Percentiles rank a stretch among this genome's conserved stretches.
phyloP scores from a whole-genome alignment of 1,139 yeast genomes.

The Kazachstania sp. region DNA sequence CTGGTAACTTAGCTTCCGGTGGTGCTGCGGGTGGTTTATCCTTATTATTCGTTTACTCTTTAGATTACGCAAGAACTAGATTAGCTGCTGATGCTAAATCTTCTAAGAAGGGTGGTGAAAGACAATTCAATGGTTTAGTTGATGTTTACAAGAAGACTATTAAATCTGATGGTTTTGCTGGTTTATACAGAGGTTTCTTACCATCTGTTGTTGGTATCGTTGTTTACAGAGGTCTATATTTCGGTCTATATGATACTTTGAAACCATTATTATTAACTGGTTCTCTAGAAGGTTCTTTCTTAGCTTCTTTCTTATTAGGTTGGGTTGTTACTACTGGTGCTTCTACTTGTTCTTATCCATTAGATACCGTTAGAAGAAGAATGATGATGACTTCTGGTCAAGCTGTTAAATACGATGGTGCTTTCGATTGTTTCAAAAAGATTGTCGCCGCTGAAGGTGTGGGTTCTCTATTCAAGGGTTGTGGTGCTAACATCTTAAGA shows the following conservation, averaged over 20 bases:
- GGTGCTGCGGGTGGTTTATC: constrained; percentile 11
- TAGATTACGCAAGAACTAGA: constrained; percentile 11
- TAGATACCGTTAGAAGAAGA: constrained; percentile 16
- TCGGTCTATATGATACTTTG: constrained; percentile 13
- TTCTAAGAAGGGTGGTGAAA: constrained; percentile 7
- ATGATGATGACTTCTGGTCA: constrained; percentile 19
- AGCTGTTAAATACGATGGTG: constrained; percentile 12
- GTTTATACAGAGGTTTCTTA: constrained; percentile 14
- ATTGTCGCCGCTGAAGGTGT: constrained; percentile 13
- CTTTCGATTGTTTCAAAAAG: constrained; percentile 11
- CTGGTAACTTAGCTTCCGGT: constrained; percentile 9
- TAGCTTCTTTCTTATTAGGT: constrained; percentile 14
- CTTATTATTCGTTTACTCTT: constrained; percentile 8
- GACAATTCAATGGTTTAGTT: constrained; percentile 13
- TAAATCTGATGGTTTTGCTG: constrained; percentile 13
- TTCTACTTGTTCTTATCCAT: constrained; percentile 13
- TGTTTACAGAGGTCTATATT: constrained; percentile 15
- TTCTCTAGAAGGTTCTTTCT: constrained; percentile 11
- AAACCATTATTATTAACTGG: constrained; percentile 12
- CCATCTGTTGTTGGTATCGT: constrained; percentile 14
- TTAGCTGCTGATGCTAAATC: constrained; percentile 9
- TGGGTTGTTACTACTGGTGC: constrained; percentile 15
- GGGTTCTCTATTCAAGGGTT: constrained; percentile 12
- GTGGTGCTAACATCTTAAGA: constrained; percentile 15
- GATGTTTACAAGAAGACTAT: constrained; percentile 15